These are phyloP conservation scores for Hypsizygus ulmarius DNA, from an alignment of 1,284 basidiomycete genomes.

Conservation along the genomic window DNA sequence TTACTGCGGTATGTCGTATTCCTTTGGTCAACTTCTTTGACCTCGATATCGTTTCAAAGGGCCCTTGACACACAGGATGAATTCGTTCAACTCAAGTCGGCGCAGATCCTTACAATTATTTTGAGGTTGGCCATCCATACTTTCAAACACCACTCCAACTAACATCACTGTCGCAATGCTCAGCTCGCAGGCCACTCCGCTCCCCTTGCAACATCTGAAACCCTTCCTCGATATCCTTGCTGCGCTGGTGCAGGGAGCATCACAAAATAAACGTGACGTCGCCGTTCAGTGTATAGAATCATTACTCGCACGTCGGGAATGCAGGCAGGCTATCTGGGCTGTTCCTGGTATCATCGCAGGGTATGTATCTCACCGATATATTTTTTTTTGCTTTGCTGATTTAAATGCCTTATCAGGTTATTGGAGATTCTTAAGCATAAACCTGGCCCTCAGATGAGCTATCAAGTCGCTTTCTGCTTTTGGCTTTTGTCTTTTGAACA, in stretches of 20 bases:
- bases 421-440: constrained; percentile 77
- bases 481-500: constrained; percentile 94
- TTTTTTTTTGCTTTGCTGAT: neutral
- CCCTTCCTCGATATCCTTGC: constrained; percentile 69
- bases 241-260: constrained; percentile 58
- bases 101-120: constrained; percentile 86
- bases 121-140: constrained; percentile 52
- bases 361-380: constrained; percentile 36
- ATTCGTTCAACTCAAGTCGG: constrained; percentile 87
- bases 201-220: constrained; percentile 57
- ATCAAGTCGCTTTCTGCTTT: constrained; percentile 89
- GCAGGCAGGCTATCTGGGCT: constrained; percentile 71
- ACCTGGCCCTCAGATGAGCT: constrained; percentile 89
- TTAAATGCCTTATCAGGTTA: constrained; percentile 45
- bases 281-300: constrained; percentile 89
- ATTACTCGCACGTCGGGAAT: constrained; percentile 79
- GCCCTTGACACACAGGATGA: constrained; percentile 87
- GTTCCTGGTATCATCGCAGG: constrained; percentile 66
- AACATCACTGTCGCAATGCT: neutral
- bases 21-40: constrained; percentile 1
- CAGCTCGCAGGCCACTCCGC: constrained; percentile 54
- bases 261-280: constrained; percentile 79
- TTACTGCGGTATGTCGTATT: constrained; percentile 63
- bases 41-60: constrained; percentile 39
- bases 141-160: neutral